phyloP scores from a whole-genome alignment of 129 eudicot genomes.

The Ambrosia trifida region DNA sequence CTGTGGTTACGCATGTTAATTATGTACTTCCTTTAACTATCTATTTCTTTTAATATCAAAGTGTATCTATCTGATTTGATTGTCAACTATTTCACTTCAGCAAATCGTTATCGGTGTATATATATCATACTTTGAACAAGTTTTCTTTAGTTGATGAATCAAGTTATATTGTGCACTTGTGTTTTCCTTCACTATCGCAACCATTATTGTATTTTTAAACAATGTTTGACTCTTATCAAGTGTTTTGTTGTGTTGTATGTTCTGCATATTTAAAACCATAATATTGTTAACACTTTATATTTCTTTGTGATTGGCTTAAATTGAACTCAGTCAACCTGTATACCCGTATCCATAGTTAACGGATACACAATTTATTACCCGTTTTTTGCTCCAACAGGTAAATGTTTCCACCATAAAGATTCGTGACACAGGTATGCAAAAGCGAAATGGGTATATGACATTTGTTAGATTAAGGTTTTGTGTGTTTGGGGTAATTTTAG shows the following conservation, averaged over 20 bases:
- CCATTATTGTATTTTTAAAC: not conserved
- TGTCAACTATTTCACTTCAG: conserved; percentile 2
- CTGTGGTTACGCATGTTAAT: not conserved
- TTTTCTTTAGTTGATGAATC: not conserved
- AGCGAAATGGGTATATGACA: not conserved
- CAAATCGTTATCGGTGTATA: not conserved
- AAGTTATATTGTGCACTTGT: not conserved
- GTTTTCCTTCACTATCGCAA: not conserved
- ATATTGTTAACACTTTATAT: not conserved
- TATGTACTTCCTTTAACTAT: not conserved
- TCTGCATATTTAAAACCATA: not conserved
- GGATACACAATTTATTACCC: not conserved
- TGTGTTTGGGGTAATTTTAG: not conserved
- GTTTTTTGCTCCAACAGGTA: not conserved
- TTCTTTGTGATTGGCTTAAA: not conserved
- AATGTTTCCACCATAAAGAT: not conserved
- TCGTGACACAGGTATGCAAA: not conserved
- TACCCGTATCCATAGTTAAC: not conserved
- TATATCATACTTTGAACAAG: not conserved
- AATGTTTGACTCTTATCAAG: not conserved
- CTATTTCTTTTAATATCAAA: not conserved
- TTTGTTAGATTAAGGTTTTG: not conserved
- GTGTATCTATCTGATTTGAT: not conserved
- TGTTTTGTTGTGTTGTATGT: not conserved
- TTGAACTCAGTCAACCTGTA: not conserved